Evolutionary conservation across 179 eudicot species (phyloP).

Genomic region (Gypsophila paniculata): DNA sequence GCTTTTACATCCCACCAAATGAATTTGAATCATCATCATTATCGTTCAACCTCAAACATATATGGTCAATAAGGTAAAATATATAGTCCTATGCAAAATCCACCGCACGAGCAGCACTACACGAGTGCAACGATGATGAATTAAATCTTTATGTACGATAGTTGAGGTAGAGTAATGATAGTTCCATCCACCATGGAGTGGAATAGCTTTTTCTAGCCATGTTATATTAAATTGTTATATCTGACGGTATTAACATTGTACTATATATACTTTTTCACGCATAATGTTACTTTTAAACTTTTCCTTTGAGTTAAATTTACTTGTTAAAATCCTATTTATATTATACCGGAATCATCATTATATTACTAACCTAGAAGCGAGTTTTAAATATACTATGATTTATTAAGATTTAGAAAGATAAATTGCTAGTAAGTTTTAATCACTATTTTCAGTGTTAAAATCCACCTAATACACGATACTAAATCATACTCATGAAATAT

Average conservation of each 20-base stretch:
- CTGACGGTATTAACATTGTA: too few relatives aligned
- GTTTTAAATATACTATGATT: too few relatives aligned
- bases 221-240: too few relatives aligned
- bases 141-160: conserved; percentile 3
- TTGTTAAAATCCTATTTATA: background rate
- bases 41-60: conserved; percentile 2
- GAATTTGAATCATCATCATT: conserved; percentile 9
- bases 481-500: background rate
- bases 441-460: too few relatives aligned
- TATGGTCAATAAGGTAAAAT: conserved; percentile 16
- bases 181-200: conserved; percentile 18
- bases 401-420: too few relatives aligned
- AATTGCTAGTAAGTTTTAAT: too few relatives aligned
- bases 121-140: conserved; percentile 7
- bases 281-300: background rate
- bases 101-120: conserved; percentile 26
- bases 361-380: too few relatives aligned
- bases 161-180: conserved; percentile 12
- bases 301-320: conserved; percentile 6
- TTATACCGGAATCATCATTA: too few relatives aligned
- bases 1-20: conserved; percentile 9
- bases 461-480: background rate
- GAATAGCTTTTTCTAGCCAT: conserved; percentile 11
- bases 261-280: background rate
- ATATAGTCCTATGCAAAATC: conserved; percentile 4